Evolutionary conservation across 2,329 filamentous ascomycete species (phyloP).

Genomic region (Purpureocillium lavendulum): DNA sequence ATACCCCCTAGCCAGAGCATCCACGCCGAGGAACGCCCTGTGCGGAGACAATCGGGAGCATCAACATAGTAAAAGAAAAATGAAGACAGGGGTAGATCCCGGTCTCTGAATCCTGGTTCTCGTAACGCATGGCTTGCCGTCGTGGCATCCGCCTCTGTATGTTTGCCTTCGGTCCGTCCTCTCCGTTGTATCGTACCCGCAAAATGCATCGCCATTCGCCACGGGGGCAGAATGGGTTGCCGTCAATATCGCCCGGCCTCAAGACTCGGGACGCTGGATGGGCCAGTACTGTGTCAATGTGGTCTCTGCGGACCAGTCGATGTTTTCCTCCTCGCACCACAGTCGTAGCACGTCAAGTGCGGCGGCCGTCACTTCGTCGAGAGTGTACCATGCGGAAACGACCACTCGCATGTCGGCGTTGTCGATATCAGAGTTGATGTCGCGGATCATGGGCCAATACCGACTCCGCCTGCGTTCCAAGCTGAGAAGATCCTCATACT

Average conservation of each 20-base stretch:
- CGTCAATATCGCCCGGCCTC: too few species aligned
- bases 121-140: conserved; percentile 3
- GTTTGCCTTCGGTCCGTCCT: not conserved
- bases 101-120: not conserved
- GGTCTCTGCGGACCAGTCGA: conserved; percentile 37
- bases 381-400: conserved; percentile 31
- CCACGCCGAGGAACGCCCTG: too few species aligned
- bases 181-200: too few species aligned
- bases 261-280: not conserved
- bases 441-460: conserved; percentile 20
- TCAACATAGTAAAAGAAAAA: too few species aligned
- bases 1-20: too few species aligned
- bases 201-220: too few species aligned
- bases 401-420: conserved; percentile 19
- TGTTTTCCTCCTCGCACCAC: conserved; percentile 35
- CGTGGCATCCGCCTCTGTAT: too few species aligned
- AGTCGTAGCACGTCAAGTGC: conserved; percentile 30
- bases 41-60: too few species aligned
- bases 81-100: too few species aligned
- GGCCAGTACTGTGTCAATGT: conserved; percentile 15
- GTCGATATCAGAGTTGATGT: conserved; percentile 20
- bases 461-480: conserved; percentile 17
- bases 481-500: conserved; percentile 12
- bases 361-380: conserved; percentile 33
- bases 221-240: too few species aligned